Conservation (phyloP, 345 rosid species). For the Draba incana region DNA sequence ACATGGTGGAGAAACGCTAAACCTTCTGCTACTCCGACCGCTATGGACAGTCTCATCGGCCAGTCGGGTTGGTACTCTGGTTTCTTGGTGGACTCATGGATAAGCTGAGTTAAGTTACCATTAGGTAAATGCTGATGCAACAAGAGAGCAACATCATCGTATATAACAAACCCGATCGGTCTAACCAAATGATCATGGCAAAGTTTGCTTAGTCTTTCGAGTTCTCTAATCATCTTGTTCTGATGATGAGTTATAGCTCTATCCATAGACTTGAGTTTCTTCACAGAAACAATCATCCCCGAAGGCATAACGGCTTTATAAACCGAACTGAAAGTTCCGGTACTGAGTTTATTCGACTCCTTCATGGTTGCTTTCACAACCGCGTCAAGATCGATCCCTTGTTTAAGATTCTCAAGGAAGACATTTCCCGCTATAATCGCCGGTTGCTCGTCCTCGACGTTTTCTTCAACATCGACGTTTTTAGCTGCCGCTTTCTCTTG, state of each 20-base stretch:
- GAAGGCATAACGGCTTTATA: constrained; percentile 97
- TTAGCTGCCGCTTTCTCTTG: constrained; percentile 79
- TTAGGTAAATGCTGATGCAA: constrained; percentile 80
- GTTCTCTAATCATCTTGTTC: constrained; percentile 94
- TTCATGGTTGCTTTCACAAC: constrained; percentile 78
- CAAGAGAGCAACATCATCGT: constrained; percentile 91
- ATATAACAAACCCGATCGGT: constrained; percentile 87
- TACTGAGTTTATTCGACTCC: constrained; percentile 79
- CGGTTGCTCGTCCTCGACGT: constrained; percentile 54
- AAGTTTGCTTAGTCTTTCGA: constrained; percentile 93
- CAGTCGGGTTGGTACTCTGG: constrained; percentile 78
- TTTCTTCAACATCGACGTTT: constrained; percentile 52
- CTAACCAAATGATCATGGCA: constrained; percentile 81
- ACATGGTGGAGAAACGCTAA: constrained; percentile 90
- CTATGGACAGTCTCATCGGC: constrained; percentile 85
- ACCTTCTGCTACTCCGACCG: constrained; percentile 90
- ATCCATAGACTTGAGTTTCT: constrained; percentile 88
- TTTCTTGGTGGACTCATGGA: constrained; percentile 72
- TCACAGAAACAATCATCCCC: constrained; percentile 76
- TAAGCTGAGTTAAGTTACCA: constrained; percentile 79
- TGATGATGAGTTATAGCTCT: constrained; percentile 82
- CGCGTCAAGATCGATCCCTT: constrained; percentile 89
- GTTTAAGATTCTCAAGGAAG: constrained; percentile 83
- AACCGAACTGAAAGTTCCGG: constrained; percentile 87
- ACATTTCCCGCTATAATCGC: constrained; percentile 73